Evolutionary conservation across 2,329 filamentous ascomycete species (phyloP).

Genomic region (Apiospora saccharicola): DNA sequence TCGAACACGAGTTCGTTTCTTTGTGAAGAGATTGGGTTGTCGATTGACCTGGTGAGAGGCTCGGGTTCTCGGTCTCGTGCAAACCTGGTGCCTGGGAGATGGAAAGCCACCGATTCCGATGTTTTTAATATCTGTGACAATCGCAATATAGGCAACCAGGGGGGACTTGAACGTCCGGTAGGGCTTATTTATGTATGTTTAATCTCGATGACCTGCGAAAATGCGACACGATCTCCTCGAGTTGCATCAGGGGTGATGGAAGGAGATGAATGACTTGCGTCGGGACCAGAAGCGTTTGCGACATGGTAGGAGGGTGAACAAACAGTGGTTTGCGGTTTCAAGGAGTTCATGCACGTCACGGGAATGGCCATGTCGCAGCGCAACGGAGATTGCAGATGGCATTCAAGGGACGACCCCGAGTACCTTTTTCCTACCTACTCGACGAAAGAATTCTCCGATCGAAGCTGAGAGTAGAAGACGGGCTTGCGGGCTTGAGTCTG

Average conservation of each 20-base stretch:
- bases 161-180: not conserved
- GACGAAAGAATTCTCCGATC: not conserved
- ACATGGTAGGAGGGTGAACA: not conserved
- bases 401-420: not conserved
- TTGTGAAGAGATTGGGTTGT: not conserved
- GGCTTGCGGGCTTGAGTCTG: not conserved
- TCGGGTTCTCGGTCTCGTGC: not conserved
- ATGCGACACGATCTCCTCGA: not conserved
- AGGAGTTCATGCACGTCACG: constrained; percentile 12
- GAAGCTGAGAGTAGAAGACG: not conserved
- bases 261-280: constrained; percentile 10
- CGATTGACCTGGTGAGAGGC: not conserved
- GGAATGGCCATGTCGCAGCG: not conserved
- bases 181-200: not conserved
- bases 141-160: not conserved
- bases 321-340: constrained; percentile 15
- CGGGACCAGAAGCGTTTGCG: not conserved
- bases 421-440: not conserved
- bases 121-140: not conserved
- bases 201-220: not conserved
- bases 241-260: constrained; percentile 1
- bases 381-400: constrained; percentile 5
- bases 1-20: not conserved
- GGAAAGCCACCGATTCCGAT: not conserved
- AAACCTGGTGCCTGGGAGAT: not conserved